A percentile compares a stretch with the other conserved stretches of the same genome.
phyloP scores from a whole-genome alignment of 176 grass and related monocot species.

The Oryza coarctata region DNA sequence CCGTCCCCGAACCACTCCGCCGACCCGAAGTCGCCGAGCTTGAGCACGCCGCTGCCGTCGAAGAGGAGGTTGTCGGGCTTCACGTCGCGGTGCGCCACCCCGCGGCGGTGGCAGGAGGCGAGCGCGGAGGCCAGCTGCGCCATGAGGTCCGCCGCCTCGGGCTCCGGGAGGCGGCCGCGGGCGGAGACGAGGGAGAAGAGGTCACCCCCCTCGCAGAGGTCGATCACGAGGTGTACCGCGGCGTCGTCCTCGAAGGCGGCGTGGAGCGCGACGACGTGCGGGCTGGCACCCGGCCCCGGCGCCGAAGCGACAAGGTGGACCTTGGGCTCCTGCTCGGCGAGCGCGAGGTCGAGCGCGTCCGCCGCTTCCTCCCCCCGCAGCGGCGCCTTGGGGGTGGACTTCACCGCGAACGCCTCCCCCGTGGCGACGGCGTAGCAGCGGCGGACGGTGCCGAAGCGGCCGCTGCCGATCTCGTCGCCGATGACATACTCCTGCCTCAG shows the following conservation, averaged over 20 bases:
- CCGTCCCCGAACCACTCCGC: slow-evolving; percentile 72
- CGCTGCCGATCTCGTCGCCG: slow-evolving; percentile 69
- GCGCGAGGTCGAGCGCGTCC: slow-evolving; percentile 64
- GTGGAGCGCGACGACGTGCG: slow-evolving; percentile 49
- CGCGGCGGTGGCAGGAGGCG: slow-evolving; percentile 53
- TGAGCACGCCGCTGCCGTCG: slow-evolving; percentile 47
- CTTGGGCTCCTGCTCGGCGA: slow-evolving; percentile 69
- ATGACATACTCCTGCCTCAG: slow-evolving; percentile 53
- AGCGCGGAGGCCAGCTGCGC: slow-evolving; percentile 50
- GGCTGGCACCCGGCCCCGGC: background rate
- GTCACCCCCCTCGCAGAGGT: slow-evolving; percentile 58
- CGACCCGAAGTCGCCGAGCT: slow-evolving; percentile 75
- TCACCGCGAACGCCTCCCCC: slow-evolving; percentile 53
- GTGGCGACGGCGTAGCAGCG: slow-evolving; percentile 58
- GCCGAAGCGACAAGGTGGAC: slow-evolving; percentile 55
- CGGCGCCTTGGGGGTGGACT: slow-evolving; percentile 58
- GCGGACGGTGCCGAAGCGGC: slow-evolving; percentile 62
- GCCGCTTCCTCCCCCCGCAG: slow-evolving; percentile 27
- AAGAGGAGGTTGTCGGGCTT: slow-evolving; percentile 86
- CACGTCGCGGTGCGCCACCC: slow-evolving; percentile 83
- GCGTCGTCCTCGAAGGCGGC: slow-evolving; percentile 64
- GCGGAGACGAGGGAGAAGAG: slow-evolving; percentile 50
- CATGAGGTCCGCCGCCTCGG: slow-evolving; percentile 49
- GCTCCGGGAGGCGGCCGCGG: slow-evolving; percentile 52
- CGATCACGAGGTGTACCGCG: slow-evolving; percentile 62